Evolutionary conservation across 164 flowering plant genomes (phyloP).

Genomic region (Warburgia ugandensis): DNA sequence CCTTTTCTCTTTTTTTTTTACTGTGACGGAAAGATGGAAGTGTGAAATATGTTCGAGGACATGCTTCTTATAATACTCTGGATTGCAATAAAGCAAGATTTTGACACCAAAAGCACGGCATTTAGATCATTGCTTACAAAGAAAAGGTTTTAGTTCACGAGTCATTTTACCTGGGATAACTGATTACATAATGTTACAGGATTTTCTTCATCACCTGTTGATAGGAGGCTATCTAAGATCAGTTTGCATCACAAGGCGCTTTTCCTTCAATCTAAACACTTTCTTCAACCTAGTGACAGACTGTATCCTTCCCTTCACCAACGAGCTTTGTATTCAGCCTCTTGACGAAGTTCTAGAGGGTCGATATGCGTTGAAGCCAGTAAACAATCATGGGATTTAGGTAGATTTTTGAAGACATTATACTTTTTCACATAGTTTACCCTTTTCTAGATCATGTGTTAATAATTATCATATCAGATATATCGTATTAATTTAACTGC

Average conservation of each 20-base stretch:
- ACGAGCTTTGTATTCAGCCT: constrained; percentile 8
- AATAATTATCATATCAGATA: too few relatives aligned
- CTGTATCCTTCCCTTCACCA: constrained; percentile 15
- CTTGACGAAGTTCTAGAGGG: constrained; percentile 27
- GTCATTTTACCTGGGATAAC: too few relatives aligned
- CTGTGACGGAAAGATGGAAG: too few relatives aligned
- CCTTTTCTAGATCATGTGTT: too few relatives aligned
- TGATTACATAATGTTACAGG: constrained; percentile 49
- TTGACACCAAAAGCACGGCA: too few relatives aligned
- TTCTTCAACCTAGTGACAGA: constrained; percentile 45
- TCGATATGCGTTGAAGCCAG: constrained; percentile 40
- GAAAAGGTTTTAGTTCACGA: too few relatives aligned
- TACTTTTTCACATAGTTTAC: constrained; percentile 82
- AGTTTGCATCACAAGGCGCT: constrained; percentile 21
- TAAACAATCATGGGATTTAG: constrained; percentile 77
- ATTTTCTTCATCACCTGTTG: constrained; percentile 26
- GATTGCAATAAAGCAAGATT: too few relatives aligned
- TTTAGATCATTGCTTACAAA: too few relatives aligned
- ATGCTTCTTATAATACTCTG: too few relatives aligned
- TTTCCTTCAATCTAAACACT: constrained; percentile 41
- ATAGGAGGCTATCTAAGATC: constrained; percentile 22
- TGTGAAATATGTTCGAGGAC: too few relatives aligned
- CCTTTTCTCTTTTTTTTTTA: too few relatives aligned
- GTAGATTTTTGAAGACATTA: constrained; percentile 77
- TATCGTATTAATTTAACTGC: too few relatives aligned